Evolutionary conservation across 1,284 basidiomycete species (phyloP).

Genomic region (Leucoagaricus sp.): DNA sequence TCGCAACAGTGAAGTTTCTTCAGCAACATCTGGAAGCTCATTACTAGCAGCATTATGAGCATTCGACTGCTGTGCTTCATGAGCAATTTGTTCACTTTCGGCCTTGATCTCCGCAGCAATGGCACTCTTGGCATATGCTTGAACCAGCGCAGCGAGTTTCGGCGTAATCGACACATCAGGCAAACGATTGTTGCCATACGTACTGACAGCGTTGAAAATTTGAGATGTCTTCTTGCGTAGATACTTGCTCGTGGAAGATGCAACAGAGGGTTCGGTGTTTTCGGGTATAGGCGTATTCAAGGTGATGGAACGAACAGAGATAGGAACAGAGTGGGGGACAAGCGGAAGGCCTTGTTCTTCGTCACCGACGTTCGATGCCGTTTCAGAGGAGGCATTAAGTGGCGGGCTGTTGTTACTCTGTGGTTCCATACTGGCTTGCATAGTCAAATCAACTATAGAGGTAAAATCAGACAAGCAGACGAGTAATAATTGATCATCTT

Average conservation of each 20-base stretch:
- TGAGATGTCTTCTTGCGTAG: conserved; percentile 79
- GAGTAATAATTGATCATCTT: not conserved
- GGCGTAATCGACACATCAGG: conserved; percentile 52
- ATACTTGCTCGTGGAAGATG: conserved; percentile 50
- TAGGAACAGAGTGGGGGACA: conserved; percentile 29
- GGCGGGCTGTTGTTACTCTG: conserved; percentile 19
- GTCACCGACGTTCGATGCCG: conserved; percentile 50
- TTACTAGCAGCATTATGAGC: conserved; percentile 30
- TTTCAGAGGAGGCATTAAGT: conserved; percentile 33
- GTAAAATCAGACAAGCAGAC: not conserved
- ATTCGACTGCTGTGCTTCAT: conserved; percentile 30
- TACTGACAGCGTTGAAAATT: conserved; percentile 67
- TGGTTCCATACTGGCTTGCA: conserved; percentile 64
- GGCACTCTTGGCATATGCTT: conserved; percentile 69
- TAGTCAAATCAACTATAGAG: conserved; percentile 75
- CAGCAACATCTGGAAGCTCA: conserved; percentile 63
- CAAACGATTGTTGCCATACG: conserved; percentile 25
- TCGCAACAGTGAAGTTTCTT: conserved; percentile 67
- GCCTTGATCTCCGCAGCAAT: conserved; percentile 60
- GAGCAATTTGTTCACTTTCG: conserved; percentile 60
- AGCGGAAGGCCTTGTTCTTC: conserved; percentile 59
- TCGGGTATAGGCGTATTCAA: conserved; percentile 34
- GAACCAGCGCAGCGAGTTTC: conserved; percentile 74
- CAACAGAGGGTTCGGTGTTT: conserved; percentile 42
- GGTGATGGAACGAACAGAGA: conserved; percentile 39